Evolutionary conservation across 305 asterid genomes (phyloP).

Genomic region (Andrographis paniculata): DNA sequence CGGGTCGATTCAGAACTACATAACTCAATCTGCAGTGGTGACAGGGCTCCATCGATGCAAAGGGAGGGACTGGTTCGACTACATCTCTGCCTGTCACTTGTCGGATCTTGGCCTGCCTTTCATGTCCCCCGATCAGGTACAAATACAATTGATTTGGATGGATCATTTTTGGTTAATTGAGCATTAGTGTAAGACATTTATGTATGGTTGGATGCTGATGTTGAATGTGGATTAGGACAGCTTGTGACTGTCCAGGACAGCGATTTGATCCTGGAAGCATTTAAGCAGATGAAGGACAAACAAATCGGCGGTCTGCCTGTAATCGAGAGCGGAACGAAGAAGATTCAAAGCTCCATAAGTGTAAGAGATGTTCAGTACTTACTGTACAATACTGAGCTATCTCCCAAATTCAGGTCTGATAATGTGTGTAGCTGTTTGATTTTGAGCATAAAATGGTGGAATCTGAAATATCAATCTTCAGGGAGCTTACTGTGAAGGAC

Average conservation of each 20-base stretch:
- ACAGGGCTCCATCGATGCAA: conserved; percentile 73
- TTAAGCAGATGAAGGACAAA: conserved; percentile 76
- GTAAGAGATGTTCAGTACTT: conserved; percentile 77
- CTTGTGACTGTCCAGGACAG: conserved; percentile 44
- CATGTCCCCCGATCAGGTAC: conserved; percentile 62
- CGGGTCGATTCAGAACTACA: conserved; percentile 51
- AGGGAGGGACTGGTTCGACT: conserved; percentile 91
- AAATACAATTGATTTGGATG: neutral
- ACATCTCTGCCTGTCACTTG: conserved; percentile 48
- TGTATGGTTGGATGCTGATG: too few species aligned
- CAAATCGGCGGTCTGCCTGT: conserved; percentile 82
- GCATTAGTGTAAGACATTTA: neutral
- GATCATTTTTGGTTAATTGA: too few species aligned
- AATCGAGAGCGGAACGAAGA: conserved; percentile 39
- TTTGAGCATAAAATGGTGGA: too few species aligned
- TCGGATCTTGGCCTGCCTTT: conserved; percentile 80
- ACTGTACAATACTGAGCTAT: conserved; percentile 71
- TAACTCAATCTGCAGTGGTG: conserved; percentile 81
- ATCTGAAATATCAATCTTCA: conserved; percentile 13
- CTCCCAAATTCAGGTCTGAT: conserved; percentile 60
- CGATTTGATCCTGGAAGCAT: conserved; percentile 69
- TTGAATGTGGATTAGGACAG: conserved; percentile 23
- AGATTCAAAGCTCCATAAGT: conserved; percentile 67
- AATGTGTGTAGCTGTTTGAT: too few species aligned
- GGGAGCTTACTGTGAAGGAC: conserved; percentile 62